These are phyloP conservation scores for Cyphellophora europaea DNA, from an alignment of 2,329 filamentous ascomycete species.

Conservation along the genomic window DNA sequence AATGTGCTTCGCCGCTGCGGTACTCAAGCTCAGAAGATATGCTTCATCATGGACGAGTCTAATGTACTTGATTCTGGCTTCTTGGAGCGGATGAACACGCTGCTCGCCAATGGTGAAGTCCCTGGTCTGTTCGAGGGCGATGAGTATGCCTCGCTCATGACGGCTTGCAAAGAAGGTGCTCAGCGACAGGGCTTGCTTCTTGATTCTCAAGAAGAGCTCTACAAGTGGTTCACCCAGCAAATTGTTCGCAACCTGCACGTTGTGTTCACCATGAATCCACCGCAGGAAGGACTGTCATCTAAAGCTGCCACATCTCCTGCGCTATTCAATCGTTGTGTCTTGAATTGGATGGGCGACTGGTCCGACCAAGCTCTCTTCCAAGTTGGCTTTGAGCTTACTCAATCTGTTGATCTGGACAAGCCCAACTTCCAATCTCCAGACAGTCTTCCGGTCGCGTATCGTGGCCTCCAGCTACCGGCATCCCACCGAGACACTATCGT, in stretches of 20 bases:
- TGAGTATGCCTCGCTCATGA: conserved; percentile 97
- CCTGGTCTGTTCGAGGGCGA: conserved; percentile 98
- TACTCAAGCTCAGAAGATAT: conserved; percentile 98
- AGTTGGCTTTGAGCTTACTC: conserved; percentile 88
- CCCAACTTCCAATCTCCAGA: conserved; percentile 78
- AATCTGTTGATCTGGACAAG: conserved; percentile 90
- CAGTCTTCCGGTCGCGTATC: conserved; percentile 85
- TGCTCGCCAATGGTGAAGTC: conserved; percentile 98
- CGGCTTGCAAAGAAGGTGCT: conserved; percentile 94
- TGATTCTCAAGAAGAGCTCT: conserved; percentile 97
- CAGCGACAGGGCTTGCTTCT: conserved; percentile 90
- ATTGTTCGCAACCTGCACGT: conserved; percentile 99
- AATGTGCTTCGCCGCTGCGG: conserved; percentile 88
- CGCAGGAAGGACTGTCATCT: conserved; percentile 84
- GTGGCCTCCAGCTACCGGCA: conserved; percentile 72
- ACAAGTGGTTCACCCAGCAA: conserved; percentile 99
- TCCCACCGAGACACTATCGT: conserved; percentile 86
- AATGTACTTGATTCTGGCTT: conserved; percentile 98
- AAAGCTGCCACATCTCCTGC: conserved; percentile 97
- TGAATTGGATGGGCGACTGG: conserved; percentile 99
- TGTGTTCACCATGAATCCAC: conserved; percentile 99
- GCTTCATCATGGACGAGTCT: conserved; percentile 99
- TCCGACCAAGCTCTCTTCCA: conserved; percentile 98
- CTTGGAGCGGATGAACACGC: conserved; percentile 97
- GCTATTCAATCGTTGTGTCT: conserved; percentile 97